Percentiles rank a stretch among this genome's conserved stretches.
phyloP scores from a whole-genome alignment of 2,329 filamentous ascomycete species.

The Nannizziopsis barbatae region DNA sequence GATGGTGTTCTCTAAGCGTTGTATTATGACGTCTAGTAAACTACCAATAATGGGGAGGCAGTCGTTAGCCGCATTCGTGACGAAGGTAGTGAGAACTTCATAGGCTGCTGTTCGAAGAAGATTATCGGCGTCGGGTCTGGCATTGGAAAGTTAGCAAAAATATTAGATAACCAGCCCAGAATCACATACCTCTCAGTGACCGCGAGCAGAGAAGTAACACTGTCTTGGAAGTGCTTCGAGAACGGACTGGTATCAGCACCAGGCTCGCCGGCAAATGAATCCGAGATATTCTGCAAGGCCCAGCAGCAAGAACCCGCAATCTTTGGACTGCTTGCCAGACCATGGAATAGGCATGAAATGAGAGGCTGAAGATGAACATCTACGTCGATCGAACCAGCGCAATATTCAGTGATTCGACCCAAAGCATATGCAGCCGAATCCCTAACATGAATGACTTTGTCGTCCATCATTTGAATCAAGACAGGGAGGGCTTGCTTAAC shows the following conservation, averaged over 20 bases:
- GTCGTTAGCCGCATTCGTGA: constrained; percentile 79
- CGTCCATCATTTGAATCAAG: constrained; percentile 85
- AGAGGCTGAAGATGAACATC: constrained; percentile 69
- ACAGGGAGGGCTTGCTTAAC: constrained; percentile 92
- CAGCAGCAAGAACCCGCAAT: constrained; percentile 98
- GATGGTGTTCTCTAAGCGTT: constrained; percentile 81
- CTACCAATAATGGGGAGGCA: constrained; percentile 69
- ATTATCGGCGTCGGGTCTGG: constrained; percentile 61
- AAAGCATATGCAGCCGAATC: constrained; percentile 94
- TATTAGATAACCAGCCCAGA: neutral
- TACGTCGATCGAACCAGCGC: constrained; percentile 83
- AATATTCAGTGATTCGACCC: constrained; percentile 88
- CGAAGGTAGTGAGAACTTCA: constrained; percentile 90
- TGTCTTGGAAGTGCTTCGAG: constrained; percentile 85
- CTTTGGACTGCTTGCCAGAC: constrained; percentile 80
- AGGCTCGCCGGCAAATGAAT: constrained; percentile 81
- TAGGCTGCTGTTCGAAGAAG: constrained; percentile 90
- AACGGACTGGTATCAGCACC: constrained; percentile 70
- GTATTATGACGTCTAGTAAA: constrained; percentile 77
- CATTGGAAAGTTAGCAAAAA: constrained; percentile 16
- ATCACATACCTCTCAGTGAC: constrained; percentile 59
- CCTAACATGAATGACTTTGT: constrained; percentile 76
- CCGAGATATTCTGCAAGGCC: constrained; percentile 96
- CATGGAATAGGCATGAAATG: constrained; percentile 79
- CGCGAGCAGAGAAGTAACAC: constrained; percentile 70